Conservation (phyloP, 2,329 filamentous ascomycete species). For the Beauveria asiatica region DNA sequence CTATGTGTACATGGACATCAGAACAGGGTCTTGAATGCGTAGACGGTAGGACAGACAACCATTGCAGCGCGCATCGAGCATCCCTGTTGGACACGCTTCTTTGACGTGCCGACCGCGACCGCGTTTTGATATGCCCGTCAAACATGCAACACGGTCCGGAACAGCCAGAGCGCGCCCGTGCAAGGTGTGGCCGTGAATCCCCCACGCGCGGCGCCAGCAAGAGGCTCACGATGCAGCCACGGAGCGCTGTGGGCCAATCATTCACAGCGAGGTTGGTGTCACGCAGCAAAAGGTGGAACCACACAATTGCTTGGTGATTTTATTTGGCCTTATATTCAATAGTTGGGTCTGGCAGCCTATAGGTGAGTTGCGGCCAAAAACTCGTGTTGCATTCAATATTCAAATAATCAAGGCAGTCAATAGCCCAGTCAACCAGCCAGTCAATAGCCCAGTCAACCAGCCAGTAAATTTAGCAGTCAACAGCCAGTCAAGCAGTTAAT, state of each 20-base stretch:
- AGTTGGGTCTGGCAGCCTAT: no score
- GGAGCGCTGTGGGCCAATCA: slow-evolving; percentile 13
- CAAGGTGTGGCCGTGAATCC: background rate
- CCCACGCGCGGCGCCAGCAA: background rate
- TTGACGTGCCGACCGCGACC: slow-evolving; percentile 6
- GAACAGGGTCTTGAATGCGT: background rate
- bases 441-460: no score
- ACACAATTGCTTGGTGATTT: no score
- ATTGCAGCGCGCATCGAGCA: slow-evolving; percentile 1
- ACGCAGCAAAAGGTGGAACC: no score
- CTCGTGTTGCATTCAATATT: no score
- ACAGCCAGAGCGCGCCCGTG: background rate
- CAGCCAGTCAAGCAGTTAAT: no score
- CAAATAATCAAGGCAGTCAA: no score
- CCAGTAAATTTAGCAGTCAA: no score
- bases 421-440: no score
- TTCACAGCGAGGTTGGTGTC: background rate
- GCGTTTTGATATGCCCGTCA: background rate
- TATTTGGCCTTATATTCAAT: no score
- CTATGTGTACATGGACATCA: background rate
- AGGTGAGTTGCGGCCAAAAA: no score
- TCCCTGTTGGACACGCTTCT: background rate
- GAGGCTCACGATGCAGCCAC: background rate
- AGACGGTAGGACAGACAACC: background rate
- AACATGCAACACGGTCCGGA: background rate